phyloP scores from a whole-genome alignment of 73 alveolate genomes.

The Tetrahymena elliotti region DNA sequence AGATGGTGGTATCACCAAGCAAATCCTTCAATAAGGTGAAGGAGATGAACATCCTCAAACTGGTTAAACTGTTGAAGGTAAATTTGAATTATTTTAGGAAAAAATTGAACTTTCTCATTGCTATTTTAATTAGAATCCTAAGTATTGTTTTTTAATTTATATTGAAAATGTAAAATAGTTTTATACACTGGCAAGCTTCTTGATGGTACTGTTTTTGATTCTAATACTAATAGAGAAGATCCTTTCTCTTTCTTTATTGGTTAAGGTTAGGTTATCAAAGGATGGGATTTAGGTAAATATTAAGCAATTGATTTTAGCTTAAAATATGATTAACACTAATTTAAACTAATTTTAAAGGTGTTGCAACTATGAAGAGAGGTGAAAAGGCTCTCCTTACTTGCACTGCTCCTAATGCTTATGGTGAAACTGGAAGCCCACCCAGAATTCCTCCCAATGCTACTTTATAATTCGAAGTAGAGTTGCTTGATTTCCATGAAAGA shows the following conservation, averaged over 20 bases:
- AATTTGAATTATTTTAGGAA: neutral
- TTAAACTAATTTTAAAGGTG: constrained; percentile 42
- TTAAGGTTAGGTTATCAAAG: constrained; percentile 79
- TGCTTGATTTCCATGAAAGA: constrained; percentile 64
- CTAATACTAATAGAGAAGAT: constrained; percentile 43
- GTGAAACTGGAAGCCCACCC: constrained; percentile 88
- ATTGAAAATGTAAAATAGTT: constrained; percentile 8
- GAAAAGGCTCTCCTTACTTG: constrained; percentile 69
- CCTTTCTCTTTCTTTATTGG: constrained; percentile 72
- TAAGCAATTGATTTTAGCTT: neutral
- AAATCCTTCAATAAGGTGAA: neutral
- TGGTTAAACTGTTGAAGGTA: neutral
- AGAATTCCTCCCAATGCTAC: constrained; percentile 93
- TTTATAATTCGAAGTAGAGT: constrained; percentile 79
- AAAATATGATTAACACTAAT: neutral
- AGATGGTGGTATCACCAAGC: neutral
- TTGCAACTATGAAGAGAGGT: constrained; percentile 72
- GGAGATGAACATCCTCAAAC: neutral
- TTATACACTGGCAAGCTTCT: constrained; percentile 67
- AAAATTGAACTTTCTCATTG: neutral
- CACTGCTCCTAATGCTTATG: constrained; percentile 72
- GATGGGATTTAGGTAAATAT: constrained; percentile 78
- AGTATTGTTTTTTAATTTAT: neutral
- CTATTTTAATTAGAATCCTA: neutral
- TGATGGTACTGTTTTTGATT: constrained; percentile 74